phyloP scores from a whole-genome alignment of 23 red algal genomes.

The Gracilaria vermiculophylla region DNA sequence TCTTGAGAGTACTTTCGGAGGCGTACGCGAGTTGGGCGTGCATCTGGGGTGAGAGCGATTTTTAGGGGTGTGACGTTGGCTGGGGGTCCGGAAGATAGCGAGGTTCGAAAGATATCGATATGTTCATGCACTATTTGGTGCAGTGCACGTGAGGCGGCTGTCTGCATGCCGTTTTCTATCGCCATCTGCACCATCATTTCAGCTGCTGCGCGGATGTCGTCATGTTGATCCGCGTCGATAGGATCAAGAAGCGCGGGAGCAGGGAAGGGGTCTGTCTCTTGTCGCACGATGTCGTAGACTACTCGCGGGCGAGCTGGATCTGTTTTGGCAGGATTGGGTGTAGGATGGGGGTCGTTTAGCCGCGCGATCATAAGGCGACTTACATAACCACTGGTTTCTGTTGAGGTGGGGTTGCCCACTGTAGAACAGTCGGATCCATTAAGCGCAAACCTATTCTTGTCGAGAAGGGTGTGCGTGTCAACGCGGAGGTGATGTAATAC shows the following conservation, averaged over 20 bases:
- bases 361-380: conserved; percentile 12
- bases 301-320: not conserved
- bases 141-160: not conserved
- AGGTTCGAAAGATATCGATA: conserved; percentile 16
- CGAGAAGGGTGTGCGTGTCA: conserved; percentile 42
- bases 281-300: not conserved
- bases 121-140: not conserved
- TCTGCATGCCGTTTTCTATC: not conserved
- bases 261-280: conserved; percentile 4
- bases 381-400: not conserved
- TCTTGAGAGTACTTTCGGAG: no score
- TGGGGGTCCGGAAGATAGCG: not conserved
- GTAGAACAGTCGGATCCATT: conserved; percentile 43
- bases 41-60: not conserved
- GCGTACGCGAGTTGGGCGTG: conserved; percentile 7
- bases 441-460: conserved; percentile 1
- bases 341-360: not conserved
- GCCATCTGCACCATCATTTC: not conserved
- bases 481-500: conserved; percentile 18
- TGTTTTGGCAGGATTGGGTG: not conserved
- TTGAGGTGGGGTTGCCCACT: conserved; percentile 27
- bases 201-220: not conserved
- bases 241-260: conserved; percentile 36
- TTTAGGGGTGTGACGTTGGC: not conserved
- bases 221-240: conserved; percentile 18